Conservation (phyloP, 768 basidiomycete genomes). For the Tulasnella sp. region DNA sequence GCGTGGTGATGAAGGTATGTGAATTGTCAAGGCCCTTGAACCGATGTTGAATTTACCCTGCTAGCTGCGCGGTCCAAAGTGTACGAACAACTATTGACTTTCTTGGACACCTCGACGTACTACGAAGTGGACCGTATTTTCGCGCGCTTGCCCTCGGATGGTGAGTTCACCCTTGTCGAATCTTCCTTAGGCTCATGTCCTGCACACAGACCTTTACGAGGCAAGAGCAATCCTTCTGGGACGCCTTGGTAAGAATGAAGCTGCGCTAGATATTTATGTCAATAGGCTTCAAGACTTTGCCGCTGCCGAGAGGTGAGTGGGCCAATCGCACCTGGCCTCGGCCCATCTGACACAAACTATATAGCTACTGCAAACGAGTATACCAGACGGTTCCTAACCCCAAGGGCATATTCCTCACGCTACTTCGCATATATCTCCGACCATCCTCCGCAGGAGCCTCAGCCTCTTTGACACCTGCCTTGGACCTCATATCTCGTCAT, state of each 20-base stretch:
- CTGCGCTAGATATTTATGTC: conserved; percentile 89
- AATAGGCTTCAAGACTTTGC: conserved; percentile 69
- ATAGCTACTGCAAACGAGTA: conserved; percentile 80
- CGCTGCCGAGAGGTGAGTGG: conserved; percentile 77
- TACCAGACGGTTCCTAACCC: conserved; percentile 45
- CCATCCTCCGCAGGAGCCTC: conserved; percentile 32
- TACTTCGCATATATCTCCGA: conserved; percentile 78
- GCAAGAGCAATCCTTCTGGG: conserved; percentile 87
- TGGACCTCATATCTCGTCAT: conserved; percentile 79
- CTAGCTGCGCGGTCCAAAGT: conserved; percentile 38
- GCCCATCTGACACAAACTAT: neutral
- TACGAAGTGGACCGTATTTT: conserved; percentile 74
- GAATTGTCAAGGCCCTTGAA: neutral
- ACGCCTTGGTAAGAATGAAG: conserved; percentile 79
- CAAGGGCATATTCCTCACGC: conserved; percentile 62
- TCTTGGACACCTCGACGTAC: conserved; percentile 55
- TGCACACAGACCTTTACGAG: conserved; percentile 61
- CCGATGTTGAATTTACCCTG: neutral
- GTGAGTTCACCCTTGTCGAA: conserved; percentile 31
- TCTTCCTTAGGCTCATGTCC: neutral
- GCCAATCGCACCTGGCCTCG: neutral
- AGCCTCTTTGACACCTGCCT: conserved; percentile 58
- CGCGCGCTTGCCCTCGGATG: conserved; percentile 66
- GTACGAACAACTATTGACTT: conserved; percentile 62
- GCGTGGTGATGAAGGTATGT: conserved; percentile 44